Conservation (phyloP, 331 rosid species). For the Rosa hybrid region DNA sequence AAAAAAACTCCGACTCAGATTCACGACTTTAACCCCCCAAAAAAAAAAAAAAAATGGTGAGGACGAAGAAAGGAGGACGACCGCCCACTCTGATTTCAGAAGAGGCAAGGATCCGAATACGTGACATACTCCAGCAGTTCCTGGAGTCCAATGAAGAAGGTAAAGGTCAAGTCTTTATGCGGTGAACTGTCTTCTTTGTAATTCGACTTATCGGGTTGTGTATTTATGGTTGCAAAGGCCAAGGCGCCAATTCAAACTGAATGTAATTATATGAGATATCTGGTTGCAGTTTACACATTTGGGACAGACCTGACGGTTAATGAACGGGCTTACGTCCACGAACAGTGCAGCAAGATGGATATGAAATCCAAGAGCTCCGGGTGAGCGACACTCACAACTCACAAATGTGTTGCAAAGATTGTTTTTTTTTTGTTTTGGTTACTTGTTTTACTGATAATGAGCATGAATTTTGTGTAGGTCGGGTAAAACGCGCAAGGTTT, state of each 20-base stretch:
- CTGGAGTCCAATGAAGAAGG: constrained; percentile 53
- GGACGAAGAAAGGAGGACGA: constrained; percentile 23
- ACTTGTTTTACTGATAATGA: constrained; percentile 19
- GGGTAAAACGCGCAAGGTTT: constrained; percentile 42
- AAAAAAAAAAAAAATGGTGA: constrained; percentile 23
- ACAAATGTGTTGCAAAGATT: neutral
- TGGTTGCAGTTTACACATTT: constrained; percentile 61
- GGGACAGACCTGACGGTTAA: constrained; percentile 43
- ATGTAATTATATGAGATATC: neutral
- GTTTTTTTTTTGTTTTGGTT: neutral
- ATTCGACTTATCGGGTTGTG: neutral
- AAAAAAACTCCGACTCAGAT: neutral
- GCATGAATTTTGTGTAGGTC: constrained; percentile 41
- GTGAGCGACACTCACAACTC: constrained; percentile 47
- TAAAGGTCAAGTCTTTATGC: constrained; percentile 5
- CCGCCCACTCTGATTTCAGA: constrained; percentile 14
- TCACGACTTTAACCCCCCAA: neutral
- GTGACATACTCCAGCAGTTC: constrained; percentile 35
- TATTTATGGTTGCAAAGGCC: neutral
- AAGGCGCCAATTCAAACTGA: neutral
- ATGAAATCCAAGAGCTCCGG: constrained; percentile 78
- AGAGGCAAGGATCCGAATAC: constrained; percentile 33
- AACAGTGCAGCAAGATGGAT: constrained; percentile 47
- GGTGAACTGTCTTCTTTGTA: too few relatives aligned
- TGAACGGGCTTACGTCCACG: constrained; percentile 72